These are phyloP conservation scores for Solanum chilense DNA, from an alignment of 257 asterid genomes.

Conservation along the genomic window DNA sequence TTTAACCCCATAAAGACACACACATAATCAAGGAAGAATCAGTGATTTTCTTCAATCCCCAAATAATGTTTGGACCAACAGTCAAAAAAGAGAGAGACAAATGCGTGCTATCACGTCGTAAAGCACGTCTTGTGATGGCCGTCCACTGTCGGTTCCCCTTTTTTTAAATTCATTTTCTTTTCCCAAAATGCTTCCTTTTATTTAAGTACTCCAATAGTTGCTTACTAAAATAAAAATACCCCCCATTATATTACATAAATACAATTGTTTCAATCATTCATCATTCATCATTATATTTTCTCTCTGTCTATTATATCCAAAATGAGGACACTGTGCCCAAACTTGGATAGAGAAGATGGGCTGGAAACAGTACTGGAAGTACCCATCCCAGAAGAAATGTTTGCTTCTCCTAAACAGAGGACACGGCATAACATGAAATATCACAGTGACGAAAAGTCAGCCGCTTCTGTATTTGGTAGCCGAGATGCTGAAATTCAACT, in stretches of 20 bases:
- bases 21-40: neutral
- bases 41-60: neutral
- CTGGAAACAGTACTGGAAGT: neutral
- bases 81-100: neutral
- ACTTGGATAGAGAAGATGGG: neutral
- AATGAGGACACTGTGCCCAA: neutral
- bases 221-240: neutral
- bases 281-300: neutral
- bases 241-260: neutral
- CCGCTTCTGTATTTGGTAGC: neutral
- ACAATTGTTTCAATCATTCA: neutral
- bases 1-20: neutral
- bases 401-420: neutral
- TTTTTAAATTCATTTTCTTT: neutral
- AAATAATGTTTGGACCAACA: neutral
- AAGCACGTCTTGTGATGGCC: neutral
- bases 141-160: neutral
- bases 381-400: neutral
- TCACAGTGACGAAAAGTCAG: neutral
- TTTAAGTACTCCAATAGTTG: neutral
- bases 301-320: neutral
- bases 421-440: neutral
- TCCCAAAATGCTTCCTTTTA: neutral
- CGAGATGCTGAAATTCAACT: neutral
- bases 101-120: neutral